Percentiles rank a stretch among this genome's conserved stretches.
These are phyloP conservation scores for Exserohilum rostratum DNA, from an alignment of 2,329 filamentous ascomycete genomes.

Conservation along the genomic window DNA sequence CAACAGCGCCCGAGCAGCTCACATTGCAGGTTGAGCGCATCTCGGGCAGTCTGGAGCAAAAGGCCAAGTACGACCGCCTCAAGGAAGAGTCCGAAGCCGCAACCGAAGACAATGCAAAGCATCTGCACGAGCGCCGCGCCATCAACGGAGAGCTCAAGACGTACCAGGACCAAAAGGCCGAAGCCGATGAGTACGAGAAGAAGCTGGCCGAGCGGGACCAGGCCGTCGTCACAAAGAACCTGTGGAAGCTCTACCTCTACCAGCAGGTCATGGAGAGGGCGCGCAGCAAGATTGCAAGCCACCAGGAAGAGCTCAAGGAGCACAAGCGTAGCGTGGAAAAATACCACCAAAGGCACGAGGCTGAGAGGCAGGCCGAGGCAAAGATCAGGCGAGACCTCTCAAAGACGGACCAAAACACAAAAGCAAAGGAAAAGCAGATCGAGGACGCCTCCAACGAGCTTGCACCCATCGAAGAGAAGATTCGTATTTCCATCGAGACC, in stretches of 20 bases:
- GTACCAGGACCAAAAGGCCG: constrained; percentile 94
- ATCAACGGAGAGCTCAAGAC: constrained; percentile 99
- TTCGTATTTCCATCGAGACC: constrained; percentile 73
- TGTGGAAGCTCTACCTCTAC: constrained; percentile 97
- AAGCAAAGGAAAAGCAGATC: constrained; percentile 82
- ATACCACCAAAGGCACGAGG: constrained; percentile 79
- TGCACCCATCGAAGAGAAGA: constrained; percentile 90
- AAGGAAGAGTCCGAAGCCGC: constrained; percentile 86
- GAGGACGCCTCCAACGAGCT: constrained; percentile 85
- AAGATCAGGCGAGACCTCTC: constrained; percentile 76
- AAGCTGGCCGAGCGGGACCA: constrained; percentile 91
- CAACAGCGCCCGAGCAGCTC: constrained; percentile 90
- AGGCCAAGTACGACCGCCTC: constrained; percentile 89
- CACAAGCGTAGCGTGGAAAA: constrained; percentile 85
- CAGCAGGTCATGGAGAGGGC: constrained; percentile 93
- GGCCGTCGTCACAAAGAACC: constrained; percentile 87
- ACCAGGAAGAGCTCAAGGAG: constrained; percentile 94
- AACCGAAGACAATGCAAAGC: constrained; percentile 84
- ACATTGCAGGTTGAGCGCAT: constrained; percentile 97
- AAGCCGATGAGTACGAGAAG: constrained; percentile 89
- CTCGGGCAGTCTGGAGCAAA: constrained; percentile 92
- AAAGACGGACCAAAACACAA: constrained; percentile 85
- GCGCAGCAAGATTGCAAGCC: constrained; percentile 84
- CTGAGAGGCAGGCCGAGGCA: constrained; percentile 82
- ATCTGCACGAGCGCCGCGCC: constrained; percentile 84